A percentile compares a stretch with the other conserved stretches of the same genome.
phyloP scores from a whole-genome alignment of 805 yeast genomes.

The Maudiozyma barnettii region DNA sequence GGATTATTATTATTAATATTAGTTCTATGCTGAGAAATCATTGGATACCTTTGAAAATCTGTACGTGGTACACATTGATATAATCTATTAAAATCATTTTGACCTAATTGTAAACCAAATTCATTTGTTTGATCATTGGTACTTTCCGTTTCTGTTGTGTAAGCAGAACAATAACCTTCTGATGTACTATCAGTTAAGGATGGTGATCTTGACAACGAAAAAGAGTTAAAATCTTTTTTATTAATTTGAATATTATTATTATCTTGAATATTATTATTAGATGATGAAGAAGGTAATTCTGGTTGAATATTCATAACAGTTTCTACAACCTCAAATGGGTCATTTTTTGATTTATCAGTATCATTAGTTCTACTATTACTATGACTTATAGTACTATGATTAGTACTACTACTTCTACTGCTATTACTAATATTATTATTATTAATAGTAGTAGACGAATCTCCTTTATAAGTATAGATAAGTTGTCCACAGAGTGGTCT shows the following conservation, averaged over 20 bases:
- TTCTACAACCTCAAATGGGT: background rate
- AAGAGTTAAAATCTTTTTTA: background rate
- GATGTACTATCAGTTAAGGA: background rate
- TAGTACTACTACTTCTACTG: background rate
- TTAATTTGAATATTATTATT: background rate
- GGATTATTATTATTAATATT: background rate
- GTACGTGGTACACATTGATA: conserved; percentile 10
- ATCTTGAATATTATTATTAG: background rate
- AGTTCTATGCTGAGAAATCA: background rate
- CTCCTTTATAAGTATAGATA: conserved; percentile 3
- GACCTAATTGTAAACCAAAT: background rate
- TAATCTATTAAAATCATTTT: conserved; percentile 4
- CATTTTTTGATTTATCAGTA: background rate
- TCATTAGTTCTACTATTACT: background rate
- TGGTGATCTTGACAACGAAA: background rate
- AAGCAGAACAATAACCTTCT: background rate
- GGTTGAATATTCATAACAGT: conserved; percentile 2
- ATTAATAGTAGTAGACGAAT: background rate
- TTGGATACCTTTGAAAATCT: background rate
- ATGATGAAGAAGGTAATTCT: background rate
- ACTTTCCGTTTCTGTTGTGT: background rate
- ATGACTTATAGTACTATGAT: background rate
- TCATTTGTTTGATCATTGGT: background rate
- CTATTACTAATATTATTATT: background rate
- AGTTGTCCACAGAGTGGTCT: conserved; percentile 9